These are phyloP conservation scores for Calocera viscosa DNA, from an alignment of 768 basidiomycete species.

Conservation along the genomic window DNA sequence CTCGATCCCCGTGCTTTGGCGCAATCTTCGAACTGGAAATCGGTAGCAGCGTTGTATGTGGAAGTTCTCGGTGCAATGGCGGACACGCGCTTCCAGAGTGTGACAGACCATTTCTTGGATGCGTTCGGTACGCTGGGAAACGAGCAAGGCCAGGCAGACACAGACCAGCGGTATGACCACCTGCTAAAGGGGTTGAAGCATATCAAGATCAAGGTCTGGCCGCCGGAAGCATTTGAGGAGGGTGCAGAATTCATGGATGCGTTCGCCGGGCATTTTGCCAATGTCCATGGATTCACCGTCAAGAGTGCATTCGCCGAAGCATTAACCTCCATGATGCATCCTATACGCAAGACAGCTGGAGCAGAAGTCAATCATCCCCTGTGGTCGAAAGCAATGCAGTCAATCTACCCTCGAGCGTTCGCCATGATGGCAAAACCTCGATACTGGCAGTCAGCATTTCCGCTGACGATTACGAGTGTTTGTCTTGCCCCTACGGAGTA, in stretches of 20 bases:
- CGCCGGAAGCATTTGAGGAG: conserved; percentile 84
- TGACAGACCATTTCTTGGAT: conserved; percentile 80
- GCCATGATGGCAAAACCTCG: conserved; percentile 80
- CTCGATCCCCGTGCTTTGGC: conserved; percentile 25
- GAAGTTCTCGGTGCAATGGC: conserved; percentile 75
- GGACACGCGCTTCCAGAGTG: conserved; percentile 42
- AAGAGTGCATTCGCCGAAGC: conserved; percentile 81
- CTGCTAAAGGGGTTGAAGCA: conserved; percentile 68
- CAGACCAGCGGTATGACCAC: conserved; percentile 72
- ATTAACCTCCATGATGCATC: conserved; percentile 62
- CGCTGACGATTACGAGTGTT: conserved; percentile 65
- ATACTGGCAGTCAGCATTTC: conserved; percentile 81
- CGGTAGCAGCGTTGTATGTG: conserved; percentile 73
- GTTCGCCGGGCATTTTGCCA: conserved; percentile 67
- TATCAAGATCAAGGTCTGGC: conserved; percentile 89
- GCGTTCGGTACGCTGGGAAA: conserved; percentile 63
- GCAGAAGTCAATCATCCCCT: conserved; percentile 91
- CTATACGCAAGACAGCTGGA: conserved; percentile 88
- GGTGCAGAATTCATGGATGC: conserved; percentile 82
- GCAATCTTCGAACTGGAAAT: conserved; percentile 61
- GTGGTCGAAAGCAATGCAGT: conserved; percentile 85
- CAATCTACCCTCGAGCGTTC: conserved; percentile 65
- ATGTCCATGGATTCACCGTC: conserved; percentile 69
- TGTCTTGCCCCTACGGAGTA: conserved; percentile 79
- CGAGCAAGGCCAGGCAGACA: conserved; percentile 68